Evolutionary conservation across 139 green algal genomes (phyloP), one percentile per base, ranked within the genome.

Genomic region (Chlorella vulgaris): DNA sequence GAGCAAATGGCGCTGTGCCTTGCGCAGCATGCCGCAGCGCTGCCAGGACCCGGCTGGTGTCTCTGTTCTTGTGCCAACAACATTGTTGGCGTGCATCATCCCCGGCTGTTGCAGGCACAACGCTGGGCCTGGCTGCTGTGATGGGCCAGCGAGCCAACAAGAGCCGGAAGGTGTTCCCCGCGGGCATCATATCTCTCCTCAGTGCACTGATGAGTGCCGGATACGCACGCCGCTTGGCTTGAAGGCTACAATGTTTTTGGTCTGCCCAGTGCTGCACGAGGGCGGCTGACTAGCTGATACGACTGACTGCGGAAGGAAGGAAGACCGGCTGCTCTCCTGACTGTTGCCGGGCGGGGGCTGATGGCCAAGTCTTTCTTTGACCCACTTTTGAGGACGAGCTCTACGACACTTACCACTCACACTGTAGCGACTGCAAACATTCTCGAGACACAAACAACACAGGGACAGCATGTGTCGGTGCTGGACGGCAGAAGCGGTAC

Each of bases 81-180:
- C 66, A 31, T 15, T 19, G 4, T 13, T 22, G 18, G 18, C 3
- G 35, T 36, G 33, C 35, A 3, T 18, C 22, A 53, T 19, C 31
- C 0, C 22, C 53, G 2, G 31, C 33, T 13, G 10, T 60, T 21
- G 74, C 74, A 81, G 74, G 51, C 40, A 87, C 83, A 7, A 75
- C 39, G 29, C 53, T 83, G 10, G 65, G 38, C 31, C 53, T 87
- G 47, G 67, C 53, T 22, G 40, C 35, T n/a, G 38, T 69, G 2
- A 87, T 87, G 83, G 83, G 83, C 1, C 51, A 84, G 50, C 76
- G 82, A 26, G 55, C 76, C 40, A 81, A 87, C 29, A 38, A 29
- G 42, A 81, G 68, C 76, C 39, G 69, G 24, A 84, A 84, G 76
- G 31, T 87, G 19, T 75, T 84, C 26, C 83, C 83, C 24, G 78